These are phyloP conservation scores for Phanerochaete sordida DNA, from an alignment of 768 basidiomycete genomes.

Conservation along the genomic window DNA sequence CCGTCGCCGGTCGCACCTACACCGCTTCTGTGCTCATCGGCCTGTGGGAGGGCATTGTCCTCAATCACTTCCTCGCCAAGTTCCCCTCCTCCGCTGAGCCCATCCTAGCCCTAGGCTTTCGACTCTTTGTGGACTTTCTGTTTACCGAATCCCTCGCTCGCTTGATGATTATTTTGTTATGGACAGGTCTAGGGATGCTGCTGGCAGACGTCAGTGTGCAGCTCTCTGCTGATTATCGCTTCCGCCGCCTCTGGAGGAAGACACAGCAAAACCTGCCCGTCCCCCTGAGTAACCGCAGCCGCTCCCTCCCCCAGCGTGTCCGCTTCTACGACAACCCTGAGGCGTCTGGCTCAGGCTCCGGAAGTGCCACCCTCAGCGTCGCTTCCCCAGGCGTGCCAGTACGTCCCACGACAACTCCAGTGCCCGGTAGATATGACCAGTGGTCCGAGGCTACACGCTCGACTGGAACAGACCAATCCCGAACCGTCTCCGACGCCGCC, in stretches of 20 bases:
- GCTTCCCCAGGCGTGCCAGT: slow-evolving; percentile 9
- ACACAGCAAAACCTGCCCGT: slow-evolving; percentile 21
- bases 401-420: slow-evolving; percentile 19
- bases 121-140: slow-evolving; percentile 71
- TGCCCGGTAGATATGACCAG: slow-evolving; percentile 24
- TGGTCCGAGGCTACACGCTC: slow-evolving; percentile 16
- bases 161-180: slow-evolving; percentile 45
- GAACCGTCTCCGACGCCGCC: not conserved
- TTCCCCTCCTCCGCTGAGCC: slow-evolving; percentile 65
- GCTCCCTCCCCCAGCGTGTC: slow-evolving; percentile 12
- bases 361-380: not conserved
- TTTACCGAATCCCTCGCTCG: slow-evolving; percentile 53
- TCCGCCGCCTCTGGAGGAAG: slow-evolving; percentile 25
- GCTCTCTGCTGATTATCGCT: slow-evolving; percentile 40
- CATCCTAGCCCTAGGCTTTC: slow-evolving; percentile 61
- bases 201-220: slow-evolving; percentile 48
- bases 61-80: slow-evolving; percentile 69
- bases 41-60: slow-evolving; percentile 75
- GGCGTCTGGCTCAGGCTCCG: slow-evolving; percentile 2
- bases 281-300: not conserved
- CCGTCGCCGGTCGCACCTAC: slow-evolving; percentile 44
- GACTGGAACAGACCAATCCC: slow-evolving; percentile 5
- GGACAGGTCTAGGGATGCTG: slow-evolving; percentile 51
- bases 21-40: slow-evolving; percentile 64
- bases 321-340: slow-evolving; percentile 11